Percentiles rank a stretch among this genome's conserved stretches.
Evolutionary conservation across 2,329 filamentous ascomycete genomes (phyloP).

Genomic region (Claviceps citrina): DNA sequence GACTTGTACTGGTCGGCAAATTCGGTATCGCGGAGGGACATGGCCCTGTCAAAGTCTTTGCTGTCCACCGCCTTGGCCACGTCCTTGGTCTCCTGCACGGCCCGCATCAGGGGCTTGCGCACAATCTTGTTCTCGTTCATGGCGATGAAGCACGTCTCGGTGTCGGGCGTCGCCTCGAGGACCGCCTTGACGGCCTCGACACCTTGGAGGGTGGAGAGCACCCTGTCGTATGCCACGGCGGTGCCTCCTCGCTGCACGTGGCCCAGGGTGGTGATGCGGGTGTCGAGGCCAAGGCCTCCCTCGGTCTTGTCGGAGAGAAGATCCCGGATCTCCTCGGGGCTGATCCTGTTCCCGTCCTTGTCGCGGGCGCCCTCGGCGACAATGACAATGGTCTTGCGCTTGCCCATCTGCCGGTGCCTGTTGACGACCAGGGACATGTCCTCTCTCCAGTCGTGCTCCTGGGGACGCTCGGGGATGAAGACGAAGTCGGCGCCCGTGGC

Average conservation of each 20-base stretch:
- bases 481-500: slow-evolving; percentile 92
- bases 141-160: slow-evolving; percentile 85
- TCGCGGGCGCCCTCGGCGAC: slow-evolving; percentile 92
- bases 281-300: slow-evolving; percentile 63
- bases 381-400: slow-evolving; percentile 96
- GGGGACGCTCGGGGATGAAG: slow-evolving; percentile 91
- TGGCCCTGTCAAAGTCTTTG: slow-evolving; percentile 76
- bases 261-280: slow-evolving; percentile 83
- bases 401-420: slow-evolving; percentile 74
- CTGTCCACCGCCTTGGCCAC: slow-evolving; percentile 68
- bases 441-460: slow-evolving; percentile 71
- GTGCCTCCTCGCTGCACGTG: slow-evolving; percentile 94
- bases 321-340: slow-evolving; percentile 66
- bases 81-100: slow-evolving; percentile 71
- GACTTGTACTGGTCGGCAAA: slow-evolving; percentile 86
- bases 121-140: slow-evolving; percentile 97
- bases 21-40: slow-evolving; percentile 78
- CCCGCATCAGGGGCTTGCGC: slow-evolving; percentile 74
- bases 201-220: slow-evolving; percentile 82
- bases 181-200: slow-evolving; percentile 89
- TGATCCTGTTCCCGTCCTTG: slow-evolving; percentile 68
- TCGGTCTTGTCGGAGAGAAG: slow-evolving; percentile 60
- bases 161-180: slow-evolving; percentile 74
- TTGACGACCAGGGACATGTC: slow-evolving; percentile 71
- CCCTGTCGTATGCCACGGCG: slow-evolving; percentile 86